phyloP scores from a whole-genome alignment of 345 rosid genomes.

The Trapa bicornis region DNA sequence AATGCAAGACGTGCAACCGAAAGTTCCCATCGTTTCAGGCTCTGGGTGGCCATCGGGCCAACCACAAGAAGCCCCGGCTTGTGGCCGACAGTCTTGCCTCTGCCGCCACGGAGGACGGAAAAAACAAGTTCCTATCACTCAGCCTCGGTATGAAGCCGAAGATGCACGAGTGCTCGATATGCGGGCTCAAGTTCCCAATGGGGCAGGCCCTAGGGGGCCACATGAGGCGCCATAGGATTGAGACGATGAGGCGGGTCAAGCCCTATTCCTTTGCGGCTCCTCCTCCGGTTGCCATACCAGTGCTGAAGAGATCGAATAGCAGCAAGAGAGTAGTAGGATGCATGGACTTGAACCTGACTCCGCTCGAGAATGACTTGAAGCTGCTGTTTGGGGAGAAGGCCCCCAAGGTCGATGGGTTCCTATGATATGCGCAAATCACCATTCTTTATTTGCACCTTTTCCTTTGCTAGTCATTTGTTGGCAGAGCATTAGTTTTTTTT shows the following conservation, averaged over 20 bases:
- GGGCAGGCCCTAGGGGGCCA: slow-evolving; percentile 22
- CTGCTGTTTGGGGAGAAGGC: slow-evolving; percentile 10
- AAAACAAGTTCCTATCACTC: too few relatives aligned
- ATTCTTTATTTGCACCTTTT: background rate
- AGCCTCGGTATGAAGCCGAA: background rate
- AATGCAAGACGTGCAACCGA: slow-evolving; percentile 31
- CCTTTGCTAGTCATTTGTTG: background rate
- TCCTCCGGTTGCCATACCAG: slow-evolving; percentile 1
- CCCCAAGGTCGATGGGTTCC: slow-evolving; percentile 8
- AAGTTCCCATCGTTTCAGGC: slow-evolving; percentile 34
- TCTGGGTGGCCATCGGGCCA: slow-evolving; percentile 36
- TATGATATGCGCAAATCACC: background rate
- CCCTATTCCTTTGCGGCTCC: background rate
- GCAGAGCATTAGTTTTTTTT: background rate
- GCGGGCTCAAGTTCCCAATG: slow-evolving; percentile 13
- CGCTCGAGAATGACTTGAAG: slow-evolving; percentile 17
- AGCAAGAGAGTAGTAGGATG: slow-evolving; percentile 7
- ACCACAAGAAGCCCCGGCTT: slow-evolving; percentile 24
- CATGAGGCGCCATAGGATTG: slow-evolving; percentile 16
- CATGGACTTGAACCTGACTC: slow-evolving; percentile 17
- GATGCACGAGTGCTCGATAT: slow-evolving; percentile 16
- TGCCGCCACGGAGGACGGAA: too few relatives aligned
- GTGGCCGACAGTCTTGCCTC: background rate
- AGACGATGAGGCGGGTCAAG: background rate
- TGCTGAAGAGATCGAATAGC: slow-evolving; percentile 11